phyloP scores from a whole-genome alignment of 2,329 filamentous ascomycete genomes.

The Sporothrix euskadiensis region DNA sequence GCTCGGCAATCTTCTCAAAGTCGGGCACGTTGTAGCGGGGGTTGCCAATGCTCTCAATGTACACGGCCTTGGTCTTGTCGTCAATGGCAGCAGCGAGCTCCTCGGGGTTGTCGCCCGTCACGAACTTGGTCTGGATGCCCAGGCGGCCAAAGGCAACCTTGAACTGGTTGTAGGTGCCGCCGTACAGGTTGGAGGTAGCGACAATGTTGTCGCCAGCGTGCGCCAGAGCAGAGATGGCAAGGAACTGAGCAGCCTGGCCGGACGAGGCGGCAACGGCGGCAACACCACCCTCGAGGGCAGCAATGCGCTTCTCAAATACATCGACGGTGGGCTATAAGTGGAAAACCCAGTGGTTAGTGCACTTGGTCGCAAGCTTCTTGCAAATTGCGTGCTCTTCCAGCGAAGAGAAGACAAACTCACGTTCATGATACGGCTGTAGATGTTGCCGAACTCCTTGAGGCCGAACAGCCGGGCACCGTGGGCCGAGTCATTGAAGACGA shows the following conservation, averaged over 20 bases:
- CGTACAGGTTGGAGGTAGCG: slow-evolving; percentile 86
- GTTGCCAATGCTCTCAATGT: slow-evolving; percentile 91
- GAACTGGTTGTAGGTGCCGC: slow-evolving; percentile 96
- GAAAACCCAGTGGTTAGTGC: not conserved
- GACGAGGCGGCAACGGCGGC: slow-evolving; percentile 83
- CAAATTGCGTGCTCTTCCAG: not conserved
- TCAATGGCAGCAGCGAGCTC: slow-evolving; percentile 83
- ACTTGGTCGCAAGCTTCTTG: not conserved
- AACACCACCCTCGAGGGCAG: slow-evolving; percentile 90
- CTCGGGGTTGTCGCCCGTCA: slow-evolving; percentile 74
- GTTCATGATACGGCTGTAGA: slow-evolving; percentile 97
- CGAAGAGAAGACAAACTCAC: slow-evolving; percentile 6
- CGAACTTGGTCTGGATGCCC: slow-evolving; percentile 85
- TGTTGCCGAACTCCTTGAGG: slow-evolving; percentile 96
- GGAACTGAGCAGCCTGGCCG: slow-evolving; percentile 90
- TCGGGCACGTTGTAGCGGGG: slow-evolving; percentile 91
- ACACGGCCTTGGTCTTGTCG: slow-evolving; percentile 89
- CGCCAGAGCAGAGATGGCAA: slow-evolving; percentile 81
- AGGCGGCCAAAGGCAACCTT: slow-evolving; percentile 87
- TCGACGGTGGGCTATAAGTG: slow-evolving; percentile 77
- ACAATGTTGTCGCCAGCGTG: slow-evolving; percentile 91
- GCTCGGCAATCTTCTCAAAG: slow-evolving; percentile 79
- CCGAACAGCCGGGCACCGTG: slow-evolving; percentile 94
- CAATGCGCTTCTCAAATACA: slow-evolving; percentile 94
- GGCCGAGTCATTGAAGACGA: slow-evolving; percentile 90